Conservation (phyloP, 768 basidiomycete genomes). For the Lentinula detonsa region DNA sequence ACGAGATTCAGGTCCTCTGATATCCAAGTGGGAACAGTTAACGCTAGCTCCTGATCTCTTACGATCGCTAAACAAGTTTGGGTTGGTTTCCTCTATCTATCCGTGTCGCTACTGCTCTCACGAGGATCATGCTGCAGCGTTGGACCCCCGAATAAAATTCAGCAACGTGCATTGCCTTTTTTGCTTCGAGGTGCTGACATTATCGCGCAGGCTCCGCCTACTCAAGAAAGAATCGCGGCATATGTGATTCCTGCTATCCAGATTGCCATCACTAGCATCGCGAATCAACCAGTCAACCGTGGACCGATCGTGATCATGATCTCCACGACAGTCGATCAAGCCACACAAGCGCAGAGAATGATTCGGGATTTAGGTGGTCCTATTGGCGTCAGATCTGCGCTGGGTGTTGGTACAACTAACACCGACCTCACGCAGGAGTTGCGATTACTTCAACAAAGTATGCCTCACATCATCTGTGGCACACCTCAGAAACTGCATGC, state of each 20-base stretch:
- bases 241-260: slow-evolving; percentile 93
- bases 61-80: slow-evolving; percentile 87
- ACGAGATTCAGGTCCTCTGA: slow-evolving; percentile 72
- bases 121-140: slow-evolving; percentile 44
- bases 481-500: slow-evolving; percentile 96
- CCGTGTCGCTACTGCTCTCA: neutral
- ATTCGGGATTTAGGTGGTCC: slow-evolving; percentile 90
- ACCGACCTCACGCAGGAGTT: slow-evolving; percentile 70
- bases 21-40: slow-evolving; percentile 96
- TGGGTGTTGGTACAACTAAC: slow-evolving; percentile 76
- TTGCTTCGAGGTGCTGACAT: slow-evolving; percentile 92
- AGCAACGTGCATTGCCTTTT: slow-evolving; percentile 94
- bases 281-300: slow-evolving; percentile 50
- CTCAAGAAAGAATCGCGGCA: slow-evolving; percentile 96
- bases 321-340: slow-evolving; percentile 97
- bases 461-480: slow-evolving; percentile 94
- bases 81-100: slow-evolving; percentile 45
- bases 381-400: slow-evolving; percentile 85
- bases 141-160: slow-evolving; percentile 98
- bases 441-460: slow-evolving; percentile 80
- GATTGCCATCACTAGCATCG: slow-evolving; percentile 63
- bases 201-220: slow-evolving; percentile 97
- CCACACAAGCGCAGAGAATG: slow-evolving; percentile 94
- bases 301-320: slow-evolving; percentile 91
- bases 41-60: slow-evolving; percentile 81